Evolutionary conservation across 2,329 filamentous ascomycete genomes (phyloP).

Genomic region (Cladosporium halotolerans): DNA sequence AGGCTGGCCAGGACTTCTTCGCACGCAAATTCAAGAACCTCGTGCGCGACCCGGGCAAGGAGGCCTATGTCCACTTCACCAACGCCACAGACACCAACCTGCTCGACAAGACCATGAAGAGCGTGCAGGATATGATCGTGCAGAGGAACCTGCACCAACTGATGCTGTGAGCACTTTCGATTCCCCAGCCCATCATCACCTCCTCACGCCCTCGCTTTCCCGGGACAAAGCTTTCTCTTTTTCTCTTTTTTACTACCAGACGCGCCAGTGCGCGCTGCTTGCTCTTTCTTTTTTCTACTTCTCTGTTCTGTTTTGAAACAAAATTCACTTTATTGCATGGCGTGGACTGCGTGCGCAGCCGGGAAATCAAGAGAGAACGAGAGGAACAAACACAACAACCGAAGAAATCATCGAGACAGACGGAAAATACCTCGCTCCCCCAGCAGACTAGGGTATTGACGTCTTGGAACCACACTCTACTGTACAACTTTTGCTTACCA

Average conservation of each 20-base stretch:
- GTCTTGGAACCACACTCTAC: not conserved
- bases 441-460: not conserved
- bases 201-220: conserved; percentile 4
- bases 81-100: conserved; percentile 48
- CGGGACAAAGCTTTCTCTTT: conserved; percentile 4
- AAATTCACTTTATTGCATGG: not conserved
- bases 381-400: not conserved
- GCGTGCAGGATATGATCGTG: conserved; percentile 50
- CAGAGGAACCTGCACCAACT: conserved; percentile 47
- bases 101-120: conserved; percentile 47
- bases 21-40: conserved; percentile 47
- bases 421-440: not conserved
- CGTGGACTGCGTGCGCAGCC: conserved; percentile 1
- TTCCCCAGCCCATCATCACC: conserved; percentile 2
- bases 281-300: not conserved
- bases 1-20: conserved; percentile 45
- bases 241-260: not conserved
- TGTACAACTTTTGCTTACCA: not conserved
- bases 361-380: not conserved
- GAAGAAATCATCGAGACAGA: not conserved
- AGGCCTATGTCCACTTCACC: conserved; percentile 48
- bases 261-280: no score
- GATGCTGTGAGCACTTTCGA: conserved; percentile 33
- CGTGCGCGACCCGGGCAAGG: conserved; percentile 44
- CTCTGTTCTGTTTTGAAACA: not conserved